phyloP scores from a whole-genome alignment of 192 early-diverging fungal species.

The Oehlia diaphana region DNA sequence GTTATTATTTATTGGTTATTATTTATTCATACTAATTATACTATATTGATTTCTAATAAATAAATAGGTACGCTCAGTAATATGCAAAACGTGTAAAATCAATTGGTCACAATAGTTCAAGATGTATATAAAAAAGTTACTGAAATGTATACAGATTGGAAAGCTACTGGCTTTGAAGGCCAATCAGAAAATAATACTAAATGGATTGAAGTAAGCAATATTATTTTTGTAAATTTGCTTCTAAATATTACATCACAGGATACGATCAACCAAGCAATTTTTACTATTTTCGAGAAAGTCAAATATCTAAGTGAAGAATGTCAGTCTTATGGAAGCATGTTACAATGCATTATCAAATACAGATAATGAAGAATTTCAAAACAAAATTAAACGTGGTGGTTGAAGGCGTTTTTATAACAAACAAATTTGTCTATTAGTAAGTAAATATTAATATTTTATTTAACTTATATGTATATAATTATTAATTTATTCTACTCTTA shows the following conservation, averaged over 20 bases:
- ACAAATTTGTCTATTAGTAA: background rate
- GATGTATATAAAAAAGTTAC: background rate
- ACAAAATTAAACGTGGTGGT: background rate
- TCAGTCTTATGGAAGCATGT: background rate
- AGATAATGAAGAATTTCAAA: background rate
- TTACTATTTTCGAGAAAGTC: background rate
- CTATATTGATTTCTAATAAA: too few relatives aligned
- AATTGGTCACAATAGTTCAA: background rate
- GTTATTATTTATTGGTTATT: too few relatives aligned
- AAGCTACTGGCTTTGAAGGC: background rate
- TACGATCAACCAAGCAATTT: background rate
- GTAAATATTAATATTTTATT: background rate
- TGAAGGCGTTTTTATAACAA: background rate
- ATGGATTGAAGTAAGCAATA: too few relatives aligned
- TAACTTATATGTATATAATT: too few relatives aligned
- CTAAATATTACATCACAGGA: background rate
- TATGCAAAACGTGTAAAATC: background rate
- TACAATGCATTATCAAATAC: background rate
- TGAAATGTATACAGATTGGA: background rate
- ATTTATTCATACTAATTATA: too few relatives aligned
- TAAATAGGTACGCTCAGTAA: too few relatives aligned
- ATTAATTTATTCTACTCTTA: background rate
- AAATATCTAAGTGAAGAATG: background rate
- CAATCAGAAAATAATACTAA: background rate
- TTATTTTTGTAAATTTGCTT: background rate